phyloP scores from a whole-genome alignment of 352 stramenopile genomes.

The Pythium brachiatum region DNA sequence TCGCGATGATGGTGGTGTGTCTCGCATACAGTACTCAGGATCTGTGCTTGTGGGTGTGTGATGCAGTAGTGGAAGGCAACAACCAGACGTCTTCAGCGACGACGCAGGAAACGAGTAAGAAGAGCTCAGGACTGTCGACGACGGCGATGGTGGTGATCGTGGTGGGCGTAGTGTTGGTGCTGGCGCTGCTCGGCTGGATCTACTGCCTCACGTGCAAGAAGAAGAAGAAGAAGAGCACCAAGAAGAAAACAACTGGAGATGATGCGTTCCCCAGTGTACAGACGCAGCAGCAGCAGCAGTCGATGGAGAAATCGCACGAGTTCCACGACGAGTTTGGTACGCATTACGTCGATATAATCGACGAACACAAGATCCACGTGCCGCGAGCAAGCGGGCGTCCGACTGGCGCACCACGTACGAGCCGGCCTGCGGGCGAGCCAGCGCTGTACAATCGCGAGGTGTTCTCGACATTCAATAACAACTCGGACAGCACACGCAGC shows the following conservation, averaged over 20 bases:
- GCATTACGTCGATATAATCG: background rate
- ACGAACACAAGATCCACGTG: background rate
- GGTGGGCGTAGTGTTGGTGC: conserved; percentile 11
- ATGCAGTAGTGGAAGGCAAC: background rate
- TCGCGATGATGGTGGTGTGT: background rate
- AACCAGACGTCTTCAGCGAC: background rate
- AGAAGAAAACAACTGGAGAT: background rate
- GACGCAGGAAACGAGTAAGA: background rate
- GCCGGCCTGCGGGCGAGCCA: conserved; percentile 6
- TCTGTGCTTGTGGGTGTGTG: background rate
- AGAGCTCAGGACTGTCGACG: conserved; percentile 15
- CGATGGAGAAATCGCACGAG: background rate
- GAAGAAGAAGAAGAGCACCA: background rate
- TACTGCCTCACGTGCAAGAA: conserved; percentile 6
- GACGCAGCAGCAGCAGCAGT: background rate
- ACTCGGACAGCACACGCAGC: conserved; percentile 26
- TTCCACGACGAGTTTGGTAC: conserved; percentile 1
- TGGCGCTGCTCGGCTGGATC: conserved; percentile 6
- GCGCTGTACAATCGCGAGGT: conserved; percentile 35
- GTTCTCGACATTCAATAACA: conserved; percentile 10
- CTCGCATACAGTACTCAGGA: background rate
- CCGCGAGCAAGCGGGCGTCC: background rate
- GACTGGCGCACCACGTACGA: background rate
- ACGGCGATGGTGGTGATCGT: conserved; percentile 17
- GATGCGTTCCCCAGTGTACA: background rate